A percentile compares a stretch with the other conserved stretches of the same genome.
Conservation (phyloP, 805 yeast species). For the Cyberlindnera maritima region DNA sequence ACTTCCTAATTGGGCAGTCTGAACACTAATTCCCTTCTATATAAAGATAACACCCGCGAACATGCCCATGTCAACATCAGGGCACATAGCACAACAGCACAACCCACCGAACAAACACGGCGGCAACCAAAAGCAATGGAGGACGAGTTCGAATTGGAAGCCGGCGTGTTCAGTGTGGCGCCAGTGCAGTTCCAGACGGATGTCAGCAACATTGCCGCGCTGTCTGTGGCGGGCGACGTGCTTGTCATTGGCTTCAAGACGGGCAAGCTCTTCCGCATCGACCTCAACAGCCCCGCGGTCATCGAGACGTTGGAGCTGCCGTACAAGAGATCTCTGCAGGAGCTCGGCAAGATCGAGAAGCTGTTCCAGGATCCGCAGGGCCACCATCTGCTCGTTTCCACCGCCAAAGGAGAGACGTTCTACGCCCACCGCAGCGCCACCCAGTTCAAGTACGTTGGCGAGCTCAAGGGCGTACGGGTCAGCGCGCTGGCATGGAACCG, state of each 20-base stretch:
- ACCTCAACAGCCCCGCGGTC: constrained; percentile 60
- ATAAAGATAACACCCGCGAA: neutral
- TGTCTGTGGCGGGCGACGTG: constrained; percentile 54
- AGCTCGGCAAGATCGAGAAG: constrained; percentile 30
- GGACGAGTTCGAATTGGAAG: constrained; percentile 13
- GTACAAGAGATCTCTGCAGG: constrained; percentile 25
- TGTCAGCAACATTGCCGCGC: constrained; percentile 42
- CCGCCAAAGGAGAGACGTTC: constrained; percentile 44
- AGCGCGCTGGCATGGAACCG: constrained; percentile 42
- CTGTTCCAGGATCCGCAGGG: constrained; percentile 53
- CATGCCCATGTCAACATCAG: neutral
- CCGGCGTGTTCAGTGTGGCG: constrained; percentile 27
- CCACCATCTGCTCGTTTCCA: constrained; percentile 47
- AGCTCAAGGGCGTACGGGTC: constrained; percentile 45
- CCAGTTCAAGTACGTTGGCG: constrained; percentile 41
- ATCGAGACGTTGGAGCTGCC: constrained; percentile 44
- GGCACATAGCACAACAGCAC: neutral
- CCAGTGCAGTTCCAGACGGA: constrained; percentile 54
- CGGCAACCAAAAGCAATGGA: constrained; percentile 7
- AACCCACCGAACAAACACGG: neutral
- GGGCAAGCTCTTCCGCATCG: constrained; percentile 60
- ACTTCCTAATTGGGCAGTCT: constrained; percentile 13
- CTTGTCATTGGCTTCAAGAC: constrained; percentile 51
- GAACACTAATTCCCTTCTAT: neutral
- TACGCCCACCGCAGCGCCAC: constrained; percentile 42